Percentiles rank a stretch among this genome's conserved stretches.
Evolutionary conservation across 306 rosid genomes (phyloP).

Genomic region (Rubus parviflorus): DNA sequence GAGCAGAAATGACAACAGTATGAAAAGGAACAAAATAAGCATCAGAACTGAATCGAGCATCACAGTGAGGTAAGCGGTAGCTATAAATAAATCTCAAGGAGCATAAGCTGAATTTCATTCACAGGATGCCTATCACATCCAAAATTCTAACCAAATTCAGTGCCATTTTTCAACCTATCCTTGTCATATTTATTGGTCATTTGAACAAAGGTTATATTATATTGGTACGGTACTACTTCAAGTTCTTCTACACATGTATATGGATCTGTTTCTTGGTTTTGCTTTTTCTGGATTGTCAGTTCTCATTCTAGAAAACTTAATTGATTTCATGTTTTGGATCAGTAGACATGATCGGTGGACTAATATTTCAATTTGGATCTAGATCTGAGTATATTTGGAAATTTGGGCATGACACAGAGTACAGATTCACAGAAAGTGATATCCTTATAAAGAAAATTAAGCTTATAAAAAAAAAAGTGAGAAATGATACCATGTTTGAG

Average conservation of each 20-base stretch:
- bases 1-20: not conserved
- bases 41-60: not conserved
- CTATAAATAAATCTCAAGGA: not conserved
- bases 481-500: slow-evolving; percentile 51
- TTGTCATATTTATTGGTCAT: not conserved
- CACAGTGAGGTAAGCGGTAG: not conserved
- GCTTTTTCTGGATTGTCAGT: not conserved
- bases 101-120: not conserved
- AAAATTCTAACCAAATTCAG: not conserved
- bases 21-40: not conserved
- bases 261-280: not conserved
- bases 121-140: not conserved
- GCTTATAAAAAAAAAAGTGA: slow-evolving; percentile 14
- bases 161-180: not conserved
- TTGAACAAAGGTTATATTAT: not conserved
- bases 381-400: not conserved
- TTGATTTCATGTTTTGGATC: not conserved
- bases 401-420: not conserved
- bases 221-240: too few species aligned
- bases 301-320: not conserved
- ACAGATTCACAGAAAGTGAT: not conserved
- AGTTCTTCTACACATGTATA: not conserved
- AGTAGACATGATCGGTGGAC: not conserved
- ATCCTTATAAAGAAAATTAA: not conserved
- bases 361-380: not conserved